phyloP scores from a whole-genome alignment of 768 basidiomycete genomes.

The Mrakia gelida region DNA sequence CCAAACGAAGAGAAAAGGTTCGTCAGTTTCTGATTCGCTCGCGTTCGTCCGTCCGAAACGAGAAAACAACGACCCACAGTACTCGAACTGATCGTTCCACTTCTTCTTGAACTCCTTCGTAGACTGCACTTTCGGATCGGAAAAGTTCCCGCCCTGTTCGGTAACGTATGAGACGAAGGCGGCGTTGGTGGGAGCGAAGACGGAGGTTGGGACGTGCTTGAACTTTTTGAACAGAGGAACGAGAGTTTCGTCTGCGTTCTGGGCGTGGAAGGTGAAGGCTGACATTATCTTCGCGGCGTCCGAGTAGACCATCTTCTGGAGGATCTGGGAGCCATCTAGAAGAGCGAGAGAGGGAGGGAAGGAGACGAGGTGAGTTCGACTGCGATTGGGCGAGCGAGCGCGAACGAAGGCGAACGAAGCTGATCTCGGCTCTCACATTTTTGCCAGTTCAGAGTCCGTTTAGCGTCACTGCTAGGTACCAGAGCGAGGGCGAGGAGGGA shows the following conservation, averaged over 20 bases:
- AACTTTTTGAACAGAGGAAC: constrained; percentile 4
- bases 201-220: background rate
- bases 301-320: no score
- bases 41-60: no score
- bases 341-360: no score
- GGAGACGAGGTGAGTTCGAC: no score
- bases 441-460: background rate
- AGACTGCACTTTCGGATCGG: background rate
- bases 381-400: no score
- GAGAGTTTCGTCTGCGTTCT: background rate
- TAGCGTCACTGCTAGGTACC: no score
- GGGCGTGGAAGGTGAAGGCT: background rate
- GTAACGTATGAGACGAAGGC: background rate
- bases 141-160: background rate
- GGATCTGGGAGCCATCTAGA: no score
- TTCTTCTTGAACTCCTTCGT: background rate
- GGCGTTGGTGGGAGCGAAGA: constrained; percentile 1
- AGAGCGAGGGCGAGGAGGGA: background rate
- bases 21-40: no score
- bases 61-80: background rate
- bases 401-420: no score
- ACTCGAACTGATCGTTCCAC: constrained; percentile 15
- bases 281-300: background rate
- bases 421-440: background rate
- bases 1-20: no score